These are phyloP conservation scores for Wickerhamomyces hampshirensis DNA, from an alignment of 805 yeast genomes.

Conservation along the genomic window DNA sequence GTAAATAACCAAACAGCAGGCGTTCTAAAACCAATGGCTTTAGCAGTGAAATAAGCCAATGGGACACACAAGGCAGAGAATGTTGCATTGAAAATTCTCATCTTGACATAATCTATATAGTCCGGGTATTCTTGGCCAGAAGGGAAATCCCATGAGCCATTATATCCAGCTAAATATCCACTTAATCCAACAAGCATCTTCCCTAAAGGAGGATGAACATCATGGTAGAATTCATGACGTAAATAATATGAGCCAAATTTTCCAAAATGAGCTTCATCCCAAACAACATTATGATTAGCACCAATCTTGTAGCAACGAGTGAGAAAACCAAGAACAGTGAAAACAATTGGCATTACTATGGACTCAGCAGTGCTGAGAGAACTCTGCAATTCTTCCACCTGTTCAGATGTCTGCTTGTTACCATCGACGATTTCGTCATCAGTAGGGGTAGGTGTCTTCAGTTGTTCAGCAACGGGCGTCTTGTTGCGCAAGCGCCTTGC, in stretches of 20 bases:
- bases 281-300: slow-evolving; percentile 70
- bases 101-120: slow-evolving; percentile 69
- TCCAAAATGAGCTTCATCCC: slow-evolving; percentile 99
- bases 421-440: slow-evolving; percentile 12
- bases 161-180: slow-evolving; percentile 81
- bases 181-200: slow-evolving; percentile 87
- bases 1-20: slow-evolving; percentile 75
- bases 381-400: slow-evolving; percentile 16
- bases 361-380: slow-evolving; percentile 21
- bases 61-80: slow-evolving; percentile 86
- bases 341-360: slow-evolving; percentile 51
- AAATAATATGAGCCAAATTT: slow-evolving; percentile 92
- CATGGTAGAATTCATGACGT: slow-evolving; percentile 86
- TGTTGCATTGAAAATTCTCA: slow-evolving; percentile 84
- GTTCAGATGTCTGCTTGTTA: slow-evolving; percentile 16
- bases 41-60: slow-evolving; percentile 76
- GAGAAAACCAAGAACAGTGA: slow-evolving; percentile 66
- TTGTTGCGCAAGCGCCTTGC: slow-evolving; percentile 19
- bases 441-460: not conserved
- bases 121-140: slow-evolving; percentile 77
- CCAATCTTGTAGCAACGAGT: slow-evolving; percentile 76
- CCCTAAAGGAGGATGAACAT: slow-evolving; percentile 97
- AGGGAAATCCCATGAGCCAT: slow-evolving; percentile 86
- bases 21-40: slow-evolving; percentile 66
- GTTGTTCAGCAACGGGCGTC: slow-evolving; percentile 5